Evolutionary conservation across 2,329 filamentous ascomycete genomes (phyloP).

Genomic region (Zasmidium angulare): DNA sequence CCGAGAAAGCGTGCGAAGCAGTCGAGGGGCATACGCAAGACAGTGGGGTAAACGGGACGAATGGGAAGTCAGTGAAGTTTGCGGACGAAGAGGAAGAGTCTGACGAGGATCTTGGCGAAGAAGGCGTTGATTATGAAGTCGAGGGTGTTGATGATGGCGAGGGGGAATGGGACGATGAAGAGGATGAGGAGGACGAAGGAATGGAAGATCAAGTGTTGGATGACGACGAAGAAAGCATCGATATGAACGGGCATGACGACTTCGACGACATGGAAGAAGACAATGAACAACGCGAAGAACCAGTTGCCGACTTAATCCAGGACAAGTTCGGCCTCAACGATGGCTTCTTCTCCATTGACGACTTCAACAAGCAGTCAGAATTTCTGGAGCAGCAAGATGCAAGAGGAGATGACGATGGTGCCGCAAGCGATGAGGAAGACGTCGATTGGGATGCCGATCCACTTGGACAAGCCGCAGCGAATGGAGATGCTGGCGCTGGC

Average conservation of each 20-base stretch:
- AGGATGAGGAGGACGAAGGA: constrained; percentile 37
- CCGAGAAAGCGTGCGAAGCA: constrained; percentile 49
- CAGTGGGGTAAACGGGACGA: constrained; percentile 17
- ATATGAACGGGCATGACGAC: constrained; percentile 31
- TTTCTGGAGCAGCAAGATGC: constrained; percentile 84
- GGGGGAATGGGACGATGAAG: constrained; percentile 37
- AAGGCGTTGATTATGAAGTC: constrained; percentile 37
- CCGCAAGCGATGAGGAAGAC: constrained; percentile 78
- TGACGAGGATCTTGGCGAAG: constrained; percentile 35
- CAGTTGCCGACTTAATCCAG: constrained; percentile 59
- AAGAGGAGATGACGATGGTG: constrained; percentile 72
- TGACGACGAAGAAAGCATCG: constrained; percentile 45
- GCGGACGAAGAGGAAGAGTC: constrained; percentile 38
- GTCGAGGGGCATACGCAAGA: constrained; percentile 28
- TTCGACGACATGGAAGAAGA: constrained; percentile 33
- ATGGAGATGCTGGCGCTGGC: constrained; percentile 30
- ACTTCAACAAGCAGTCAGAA: constrained; percentile 93
- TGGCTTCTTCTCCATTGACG: constrained; percentile 95
- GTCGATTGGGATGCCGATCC: constrained; percentile 87
- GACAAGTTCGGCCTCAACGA: constrained; percentile 90
- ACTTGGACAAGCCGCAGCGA: constrained; percentile 43
- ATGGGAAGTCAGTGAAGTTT: constrained; percentile 35
- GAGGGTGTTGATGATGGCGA: constrained; percentile 38
- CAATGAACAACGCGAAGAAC: constrained; percentile 51
- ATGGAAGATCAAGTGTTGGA: constrained; percentile 29